Base-by-base conservation (phyloP, 2,329 filamentous ascomycete species). In the Beauveria bassiana region DNA sequence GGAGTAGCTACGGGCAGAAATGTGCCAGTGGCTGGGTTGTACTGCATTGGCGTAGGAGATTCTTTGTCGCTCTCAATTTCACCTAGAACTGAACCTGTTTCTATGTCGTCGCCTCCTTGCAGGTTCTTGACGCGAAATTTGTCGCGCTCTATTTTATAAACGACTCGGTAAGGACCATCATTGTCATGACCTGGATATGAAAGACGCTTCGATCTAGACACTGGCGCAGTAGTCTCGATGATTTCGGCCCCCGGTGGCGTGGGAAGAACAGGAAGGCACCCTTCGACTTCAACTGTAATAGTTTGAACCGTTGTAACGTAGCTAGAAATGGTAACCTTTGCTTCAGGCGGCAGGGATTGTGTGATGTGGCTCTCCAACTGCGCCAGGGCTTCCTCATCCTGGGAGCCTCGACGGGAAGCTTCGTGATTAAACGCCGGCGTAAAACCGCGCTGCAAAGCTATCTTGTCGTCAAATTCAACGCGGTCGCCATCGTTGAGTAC, bases 251-350 rank as follows among this genome's bases (percentile, higher is more conserved):
- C 84, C 0, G 83, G 81, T 0, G 84, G 80, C 1, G 83, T 81
- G 1, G 80, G 74, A 2, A 87, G 72, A 1, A 79, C 75, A 3
- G 81, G 75, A 5, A 79, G 74, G 5, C 79, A 74, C 1, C 83
- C 83, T 16, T 79, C 79, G 43, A 88, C 79, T 59, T 88, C 84
- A 3, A 88, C 84, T 0, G 85, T 86, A 66, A 88, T 85, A 16
- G 78, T 87, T 64, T 86, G 86, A 8, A 81, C 84, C 1, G 82
- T 86, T 1, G 79, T 79, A 0, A 84, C 83, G 3, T 81, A 80
- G 6, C 83, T 86, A 1, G 80, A 82, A 43, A 87, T 83, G 9
- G 82, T 82, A 6, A 87, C 80, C n/a, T 79, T 79, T 0, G 85
- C 81, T 50, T 83, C 79, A 0, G 79, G 70, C 1, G 84, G 79